Percentiles rank a stretch among this genome's conserved stretches.
These are phyloP conservation scores for Fusarium subglutinans DNA, from an alignment of 2,329 filamentous ascomycete genomes.

Conservation along the genomic window DNA sequence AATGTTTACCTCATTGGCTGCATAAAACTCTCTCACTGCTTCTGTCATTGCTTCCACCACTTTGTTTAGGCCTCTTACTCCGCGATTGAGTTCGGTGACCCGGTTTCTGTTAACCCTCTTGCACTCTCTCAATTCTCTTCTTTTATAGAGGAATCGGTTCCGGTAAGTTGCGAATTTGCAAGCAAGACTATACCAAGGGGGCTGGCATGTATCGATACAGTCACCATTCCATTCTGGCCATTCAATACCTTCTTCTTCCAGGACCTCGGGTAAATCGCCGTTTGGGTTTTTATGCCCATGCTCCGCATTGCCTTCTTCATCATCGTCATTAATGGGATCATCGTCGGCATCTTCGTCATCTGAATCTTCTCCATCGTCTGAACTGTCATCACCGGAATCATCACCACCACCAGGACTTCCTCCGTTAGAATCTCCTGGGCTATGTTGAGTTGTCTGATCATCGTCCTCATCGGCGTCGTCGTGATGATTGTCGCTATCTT, in stretches of 20 bases:
- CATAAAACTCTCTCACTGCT: constrained; percentile 1
- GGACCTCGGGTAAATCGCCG: neutral
- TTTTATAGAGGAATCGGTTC: neutral
- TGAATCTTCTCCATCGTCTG: neutral
- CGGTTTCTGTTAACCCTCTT: fast-evolving
- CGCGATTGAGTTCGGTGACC: neutral
- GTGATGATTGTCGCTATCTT: neutral
- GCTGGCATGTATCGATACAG: neutral
- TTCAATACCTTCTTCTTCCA: neutral
- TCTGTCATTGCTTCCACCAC: neutral
- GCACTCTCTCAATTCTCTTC: neutral
- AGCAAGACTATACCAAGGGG: neutral
- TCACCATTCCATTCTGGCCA: neutral
- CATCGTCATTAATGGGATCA: neutral
- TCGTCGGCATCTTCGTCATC: neutral
- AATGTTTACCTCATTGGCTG: neutral
- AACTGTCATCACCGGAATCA: neutral
- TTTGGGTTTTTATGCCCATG: neutral
- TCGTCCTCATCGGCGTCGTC: neutral
- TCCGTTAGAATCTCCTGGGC: neutral
- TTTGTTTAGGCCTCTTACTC: neutral
- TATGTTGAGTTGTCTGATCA: neutral
- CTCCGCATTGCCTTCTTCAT: neutral
- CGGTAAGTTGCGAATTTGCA: fast-evolving
- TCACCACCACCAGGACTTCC: neutral